Percentiles rank a stretch among this genome's conserved stretches.
Evolutionary conservation across 1,139 yeast genomes (phyloP).

Genomic region (Blastobotrys apis): DNA sequence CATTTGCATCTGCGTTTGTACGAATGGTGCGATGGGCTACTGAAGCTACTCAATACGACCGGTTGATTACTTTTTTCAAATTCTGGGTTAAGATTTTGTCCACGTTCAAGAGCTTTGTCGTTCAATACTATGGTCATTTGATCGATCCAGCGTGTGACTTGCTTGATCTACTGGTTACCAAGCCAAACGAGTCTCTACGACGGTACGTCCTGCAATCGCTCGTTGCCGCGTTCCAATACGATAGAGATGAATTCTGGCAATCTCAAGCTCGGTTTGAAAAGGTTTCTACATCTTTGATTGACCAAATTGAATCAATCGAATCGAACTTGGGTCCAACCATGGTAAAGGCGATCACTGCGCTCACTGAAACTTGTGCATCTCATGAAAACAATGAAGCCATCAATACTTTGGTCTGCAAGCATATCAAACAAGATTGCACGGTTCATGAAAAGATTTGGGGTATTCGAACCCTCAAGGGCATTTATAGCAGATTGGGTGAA

Average conservation of each 20-base stretch:
- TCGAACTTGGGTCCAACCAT: constrained; percentile 50
- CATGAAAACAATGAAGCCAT: constrained; percentile 78
- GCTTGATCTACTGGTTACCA: constrained; percentile 34
- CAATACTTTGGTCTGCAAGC: constrained; percentile 51
- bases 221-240: constrained; percentile 76
- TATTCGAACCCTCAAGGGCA: constrained; percentile 66
- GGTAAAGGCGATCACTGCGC: constrained; percentile 72
- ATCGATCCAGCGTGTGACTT: constrained; percentile 64
- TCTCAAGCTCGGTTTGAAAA: constrained; percentile 78
- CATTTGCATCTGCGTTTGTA: constrained; percentile 88
- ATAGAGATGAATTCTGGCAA: constrained; percentile 93
- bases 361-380: constrained; percentile 65
- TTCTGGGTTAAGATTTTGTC: constrained; percentile 83
- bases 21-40: constrained; percentile 90
- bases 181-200: constrained; percentile 48
- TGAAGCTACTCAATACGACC: constrained; percentile 58
- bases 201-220: constrained; percentile 69
- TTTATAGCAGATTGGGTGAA: constrained; percentile 86
- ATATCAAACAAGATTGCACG: constrained; percentile 45
- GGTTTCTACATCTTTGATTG: constrained; percentile 56
- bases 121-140: constrained; percentile 81
- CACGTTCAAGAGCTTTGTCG: constrained; percentile 77
- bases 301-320: constrained; percentile 64
- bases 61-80: constrained; percentile 64
- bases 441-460: constrained; percentile 76